Evolutionary conservation across 345 rosid species (phyloP), one percentile per base, ranked within the genome.

Genomic region (Sonneratia caseolaris): DNA sequence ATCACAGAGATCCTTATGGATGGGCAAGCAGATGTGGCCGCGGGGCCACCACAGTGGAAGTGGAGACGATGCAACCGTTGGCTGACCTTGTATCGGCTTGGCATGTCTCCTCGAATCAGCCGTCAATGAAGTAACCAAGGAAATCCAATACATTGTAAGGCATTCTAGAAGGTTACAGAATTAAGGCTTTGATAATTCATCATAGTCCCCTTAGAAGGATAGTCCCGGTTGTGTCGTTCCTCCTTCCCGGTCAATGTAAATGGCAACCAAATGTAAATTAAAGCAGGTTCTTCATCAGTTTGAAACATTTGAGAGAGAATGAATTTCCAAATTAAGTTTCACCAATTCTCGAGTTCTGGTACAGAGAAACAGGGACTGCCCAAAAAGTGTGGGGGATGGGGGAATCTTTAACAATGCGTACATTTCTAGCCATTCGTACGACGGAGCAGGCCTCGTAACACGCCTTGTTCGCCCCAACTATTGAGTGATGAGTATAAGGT

Each of bases 101-200:
- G 45, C 10, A 14, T 88, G 88, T 13, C 78, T 88, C 73, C 82
- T 79, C 61, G 86, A 83, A 40, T 88, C 93, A 12, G 76, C 85
- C 19, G 86, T 86, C 88, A 82, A 75, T 43, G 85, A 73, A 72
- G 88, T 78, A 3, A 80, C 79, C 0, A 79, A 80, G 35, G 89
- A 83, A 68, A 82, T 88, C 10, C 86, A 84, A 27, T 76, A 76
- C 64, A 76, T 88, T 62, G 75, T 83, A 55, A 27, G 78, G 77
- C 47, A 77, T 79, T 27, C 62, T 76, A 48, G 64, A 67, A 15
- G 79, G 77, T 13, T 74, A 71, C 64, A 73, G 64, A 38, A 42
- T 14, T 64, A 51, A 61, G 67, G 56, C 22, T 22, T 43, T 19
- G 42, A 66, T 27, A 1, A 35, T 13, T 11, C 14, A 59, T 7